Conservation (phyloP, 345 rosid species). For the Raphanus sativus region DNA sequence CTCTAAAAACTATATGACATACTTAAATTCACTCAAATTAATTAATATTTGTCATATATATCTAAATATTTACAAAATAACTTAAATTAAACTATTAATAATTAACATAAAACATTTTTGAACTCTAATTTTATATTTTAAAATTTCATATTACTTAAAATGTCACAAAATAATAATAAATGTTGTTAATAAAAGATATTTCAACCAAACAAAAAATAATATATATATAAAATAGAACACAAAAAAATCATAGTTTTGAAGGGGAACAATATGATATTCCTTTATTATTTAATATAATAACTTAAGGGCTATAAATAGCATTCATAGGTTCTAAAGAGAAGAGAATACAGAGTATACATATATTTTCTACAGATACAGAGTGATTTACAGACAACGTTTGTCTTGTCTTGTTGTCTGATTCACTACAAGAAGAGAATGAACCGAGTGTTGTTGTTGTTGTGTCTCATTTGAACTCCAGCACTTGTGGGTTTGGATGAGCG, state of each 20-base stretch:
- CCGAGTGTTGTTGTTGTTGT: not conserved
- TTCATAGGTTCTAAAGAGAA: constrained; percentile 12
- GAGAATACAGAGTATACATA: constrained; percentile 15
- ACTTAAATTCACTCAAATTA: too few relatives aligned
- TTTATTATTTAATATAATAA: not conserved
- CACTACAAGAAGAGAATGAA: constrained; percentile 13
- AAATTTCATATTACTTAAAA: too few relatives aligned
- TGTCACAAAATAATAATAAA: too few relatives aligned
- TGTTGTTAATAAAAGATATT: too few relatives aligned
- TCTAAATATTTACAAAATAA: too few relatives aligned
- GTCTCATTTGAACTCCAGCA: constrained; percentile 33
- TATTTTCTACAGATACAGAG: constrained; percentile 35
- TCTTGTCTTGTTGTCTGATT: constrained; percentile 24
- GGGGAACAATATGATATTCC: not conserved
- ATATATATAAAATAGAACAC: too few relatives aligned
- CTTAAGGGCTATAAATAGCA: constrained; percentile 13
- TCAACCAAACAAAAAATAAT: too few relatives aligned
- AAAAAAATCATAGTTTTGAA: not conserved
- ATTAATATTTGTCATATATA: too few relatives aligned
- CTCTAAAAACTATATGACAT: too few relatives aligned
- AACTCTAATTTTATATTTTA: too few relatives aligned
- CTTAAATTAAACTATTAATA: too few relatives aligned
- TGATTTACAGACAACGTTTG: constrained; percentile 21
- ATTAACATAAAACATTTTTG: too few relatives aligned
- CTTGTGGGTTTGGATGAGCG: constrained; percentile 23